Evolutionary conservation across 2,329 filamentous ascomycete species (phyloP).

Genomic region (Metarhizium brunneum): DNA sequence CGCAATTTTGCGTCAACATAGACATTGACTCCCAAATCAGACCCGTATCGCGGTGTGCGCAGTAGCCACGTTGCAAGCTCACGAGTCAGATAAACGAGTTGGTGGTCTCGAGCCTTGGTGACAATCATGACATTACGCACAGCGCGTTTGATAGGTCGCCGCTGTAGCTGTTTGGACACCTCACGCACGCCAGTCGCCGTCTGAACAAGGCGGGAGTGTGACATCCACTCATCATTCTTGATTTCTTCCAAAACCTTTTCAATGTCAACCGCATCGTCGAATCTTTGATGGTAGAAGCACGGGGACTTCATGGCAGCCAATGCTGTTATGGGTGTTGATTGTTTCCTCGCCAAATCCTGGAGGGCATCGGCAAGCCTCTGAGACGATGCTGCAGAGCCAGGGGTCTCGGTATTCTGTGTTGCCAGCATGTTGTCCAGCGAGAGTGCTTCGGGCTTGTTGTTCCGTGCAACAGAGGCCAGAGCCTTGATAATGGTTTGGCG

Average conservation of each 20-base stretch:
- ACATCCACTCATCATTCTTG: constrained; percentile 78
- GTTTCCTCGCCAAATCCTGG: constrained; percentile 39
- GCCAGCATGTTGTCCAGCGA: constrained; percentile 53
- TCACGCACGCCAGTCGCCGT: constrained; percentile 92
- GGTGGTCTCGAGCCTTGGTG: constrained; percentile 93
- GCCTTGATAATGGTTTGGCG: constrained; percentile 79
- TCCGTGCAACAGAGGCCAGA: constrained; percentile 56
- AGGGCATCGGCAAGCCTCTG: constrained; percentile 56
- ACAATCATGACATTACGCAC: constrained; percentile 97
- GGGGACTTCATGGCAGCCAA: constrained; percentile 72
- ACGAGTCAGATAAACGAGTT: constrained; percentile 78
- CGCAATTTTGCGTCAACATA: constrained; percentile 96
- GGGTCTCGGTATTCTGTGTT: constrained; percentile 26
- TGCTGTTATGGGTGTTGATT: constrained; percentile 25
- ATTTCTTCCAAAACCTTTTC: constrained; percentile 94
- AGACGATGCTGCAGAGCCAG: constrained; percentile 38
- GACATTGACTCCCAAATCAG: constrained; percentile 84
- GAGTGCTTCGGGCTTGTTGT: constrained; percentile 52
- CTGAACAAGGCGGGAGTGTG: constrained; percentile 87
- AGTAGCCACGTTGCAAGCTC: constrained; percentile 86
- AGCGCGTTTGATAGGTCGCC: constrained; percentile 82
- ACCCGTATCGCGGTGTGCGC: constrained; percentile 79
- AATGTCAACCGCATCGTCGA: constrained; percentile 92
- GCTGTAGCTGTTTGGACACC: constrained; percentile 89
- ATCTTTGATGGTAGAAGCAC: constrained; percentile 96